A percentile compares a stretch with the other conserved stretches of the same genome.
These are phyloP conservation scores for Backusella luteola DNA, from an alignment of 192 early-diverging fungal species.

Conservation along the genomic window DNA sequence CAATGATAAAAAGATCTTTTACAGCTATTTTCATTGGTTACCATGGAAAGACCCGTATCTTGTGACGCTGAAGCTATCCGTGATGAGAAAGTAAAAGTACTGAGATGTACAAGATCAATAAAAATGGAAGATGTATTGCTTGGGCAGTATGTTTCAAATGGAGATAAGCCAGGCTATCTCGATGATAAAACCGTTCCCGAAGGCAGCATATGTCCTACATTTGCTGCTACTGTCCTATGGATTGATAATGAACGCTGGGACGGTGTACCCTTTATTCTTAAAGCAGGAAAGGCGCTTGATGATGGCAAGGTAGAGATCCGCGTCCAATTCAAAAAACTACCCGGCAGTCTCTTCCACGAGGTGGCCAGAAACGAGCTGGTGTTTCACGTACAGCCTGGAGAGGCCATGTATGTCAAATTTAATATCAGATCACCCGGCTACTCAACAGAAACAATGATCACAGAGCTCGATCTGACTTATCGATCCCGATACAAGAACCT, in stretches of 20 bases:
- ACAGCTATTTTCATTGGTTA: slow-evolving; percentile 88
- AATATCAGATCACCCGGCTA: slow-evolving; percentile 94
- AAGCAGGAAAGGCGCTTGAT: slow-evolving; percentile 88
- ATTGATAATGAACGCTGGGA: slow-evolving; percentile 96
- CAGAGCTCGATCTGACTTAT: slow-evolving; percentile 97
- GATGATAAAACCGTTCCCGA: slow-evolving; percentile 85
- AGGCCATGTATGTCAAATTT: slow-evolving; percentile 96
- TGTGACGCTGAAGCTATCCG: slow-evolving; percentile 87
- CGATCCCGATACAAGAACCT: slow-evolving; percentile 81
- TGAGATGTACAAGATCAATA: slow-evolving; percentile 78
- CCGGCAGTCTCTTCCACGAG: slow-evolving; percentile 69
- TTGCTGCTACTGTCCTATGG: slow-evolving; percentile 80
- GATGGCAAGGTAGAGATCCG: slow-evolving; percentile 89
- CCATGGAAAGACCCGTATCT: slow-evolving; percentile 88
- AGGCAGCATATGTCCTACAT: slow-evolving; percentile 88
- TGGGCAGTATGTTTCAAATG: slow-evolving; percentile 88
- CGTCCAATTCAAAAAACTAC: slow-evolving; percentile 89
- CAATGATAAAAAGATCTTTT: slow-evolving; percentile 58
- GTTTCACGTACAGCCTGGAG: slow-evolving; percentile 90
- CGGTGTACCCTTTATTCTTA: slow-evolving; percentile 84
- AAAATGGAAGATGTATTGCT: slow-evolving; percentile 80
- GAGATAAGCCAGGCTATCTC: slow-evolving; percentile 82
- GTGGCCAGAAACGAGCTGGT: slow-evolving; percentile 93
- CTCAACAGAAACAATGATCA: slow-evolving; percentile 78
- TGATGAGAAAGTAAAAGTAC: slow-evolving; percentile 88